These are phyloP conservation scores for Fusarium sororula DNA, from an alignment of 2,329 filamentous ascomycete species.

Conservation along the genomic window DNA sequence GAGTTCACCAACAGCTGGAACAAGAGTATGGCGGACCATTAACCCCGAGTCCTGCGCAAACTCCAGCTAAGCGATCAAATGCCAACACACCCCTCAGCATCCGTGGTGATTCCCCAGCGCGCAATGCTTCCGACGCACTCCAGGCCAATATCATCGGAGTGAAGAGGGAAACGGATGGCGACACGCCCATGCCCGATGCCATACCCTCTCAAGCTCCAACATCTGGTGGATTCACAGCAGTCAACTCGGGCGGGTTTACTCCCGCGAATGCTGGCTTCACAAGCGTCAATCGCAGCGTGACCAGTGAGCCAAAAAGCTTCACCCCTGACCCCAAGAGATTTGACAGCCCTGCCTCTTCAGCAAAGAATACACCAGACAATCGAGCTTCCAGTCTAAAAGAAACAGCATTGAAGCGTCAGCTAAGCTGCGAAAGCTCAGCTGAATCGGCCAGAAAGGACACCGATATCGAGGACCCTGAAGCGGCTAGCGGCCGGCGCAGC, in stretches of 20 bases:
- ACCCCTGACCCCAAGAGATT: slow-evolving; percentile 68
- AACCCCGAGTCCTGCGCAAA: slow-evolving; percentile 77
- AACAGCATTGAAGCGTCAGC: slow-evolving; percentile 78
- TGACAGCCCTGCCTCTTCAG: slow-evolving; percentile 69
- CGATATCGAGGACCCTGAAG: slow-evolving; percentile 68
- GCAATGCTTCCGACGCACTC: slow-evolving; percentile 62
- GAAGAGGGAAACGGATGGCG: slow-evolving; percentile 58
- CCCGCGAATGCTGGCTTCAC: slow-evolving; percentile 77
- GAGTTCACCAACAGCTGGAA: slow-evolving; percentile 95
- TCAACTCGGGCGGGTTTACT: slow-evolving; percentile 68
- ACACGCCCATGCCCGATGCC: slow-evolving; percentile 59
- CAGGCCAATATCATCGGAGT: slow-evolving; percentile 59
- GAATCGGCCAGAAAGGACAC: slow-evolving; percentile 60
- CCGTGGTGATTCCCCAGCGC: slow-evolving; percentile 73
- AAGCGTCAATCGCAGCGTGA: slow-evolving; percentile 67
- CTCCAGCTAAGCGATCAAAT: slow-evolving; percentile 73
- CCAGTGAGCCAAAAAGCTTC: slow-evolving; percentile 63
- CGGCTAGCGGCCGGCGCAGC: slow-evolving; percentile 76
- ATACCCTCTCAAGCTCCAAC: slow-evolving; percentile 47
- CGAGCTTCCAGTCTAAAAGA: slow-evolving; percentile 64
- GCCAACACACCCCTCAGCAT: slow-evolving; percentile 67
- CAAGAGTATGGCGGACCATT: slow-evolving; percentile 91
- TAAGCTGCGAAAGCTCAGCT: slow-evolving; percentile 65
- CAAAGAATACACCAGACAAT: slow-evolving; percentile 72
- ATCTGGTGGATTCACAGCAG: slow-evolving; percentile 55